Conservation (phyloP, 345 rosid genomes). For the Brassica carinata region DNA sequence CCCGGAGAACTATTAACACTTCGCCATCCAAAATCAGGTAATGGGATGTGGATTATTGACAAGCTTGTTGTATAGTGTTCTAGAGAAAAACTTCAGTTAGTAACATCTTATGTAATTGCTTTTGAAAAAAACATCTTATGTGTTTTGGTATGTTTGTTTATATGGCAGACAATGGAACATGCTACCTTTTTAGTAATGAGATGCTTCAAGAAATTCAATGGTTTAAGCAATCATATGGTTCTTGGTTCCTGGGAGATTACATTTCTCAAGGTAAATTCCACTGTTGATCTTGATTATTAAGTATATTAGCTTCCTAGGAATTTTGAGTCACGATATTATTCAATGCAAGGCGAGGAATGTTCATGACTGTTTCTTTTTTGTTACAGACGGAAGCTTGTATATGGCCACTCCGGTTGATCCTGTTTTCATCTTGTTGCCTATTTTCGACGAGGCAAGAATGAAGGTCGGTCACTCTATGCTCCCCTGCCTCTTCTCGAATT, state of each 20-base stretch:
- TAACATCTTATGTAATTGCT: too few species aligned
- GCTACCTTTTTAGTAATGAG: constrained; percentile 56
- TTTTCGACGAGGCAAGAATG: constrained; percentile 88
- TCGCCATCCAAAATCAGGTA: constrained; percentile 90
- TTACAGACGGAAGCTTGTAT: constrained; percentile 74
- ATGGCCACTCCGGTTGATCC: constrained; percentile 84
- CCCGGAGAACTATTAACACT: constrained; percentile 57
- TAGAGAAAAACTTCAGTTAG: not conserved
- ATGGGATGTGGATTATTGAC: not conserved
- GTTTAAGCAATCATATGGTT: constrained; percentile 80
- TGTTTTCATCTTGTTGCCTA: constrained; percentile 75
- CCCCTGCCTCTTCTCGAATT: not conserved
- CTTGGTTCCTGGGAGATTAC: constrained; percentile 93
- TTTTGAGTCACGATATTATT: not conserved
- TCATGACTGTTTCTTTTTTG: not conserved
- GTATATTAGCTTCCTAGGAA: not conserved
- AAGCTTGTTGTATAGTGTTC: constrained; percentile 8
- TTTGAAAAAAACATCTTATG: too few species aligned
- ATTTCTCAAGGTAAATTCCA: constrained; percentile 60
- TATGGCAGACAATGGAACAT: constrained; percentile 52
- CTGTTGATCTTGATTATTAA: not conserved
- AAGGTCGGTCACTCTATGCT: constrained; percentile 53
- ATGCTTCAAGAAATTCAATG: constrained; percentile 79
- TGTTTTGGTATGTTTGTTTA: not conserved
- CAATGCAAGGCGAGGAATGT: not conserved